Base-by-base conservation (phyloP, 75 land plant species). In the Cupressus sempervirens region DNA sequence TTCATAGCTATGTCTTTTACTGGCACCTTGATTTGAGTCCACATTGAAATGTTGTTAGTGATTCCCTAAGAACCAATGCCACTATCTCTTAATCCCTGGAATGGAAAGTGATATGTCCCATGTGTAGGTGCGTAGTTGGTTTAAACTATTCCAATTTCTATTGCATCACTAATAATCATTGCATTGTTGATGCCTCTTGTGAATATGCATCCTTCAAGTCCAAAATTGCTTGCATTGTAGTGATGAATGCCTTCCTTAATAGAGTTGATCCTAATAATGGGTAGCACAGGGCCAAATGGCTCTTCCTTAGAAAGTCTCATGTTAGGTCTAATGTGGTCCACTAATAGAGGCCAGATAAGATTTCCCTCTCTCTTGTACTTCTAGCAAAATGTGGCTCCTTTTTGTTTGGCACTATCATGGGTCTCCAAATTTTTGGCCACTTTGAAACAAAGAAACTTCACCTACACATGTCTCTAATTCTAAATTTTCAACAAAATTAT, bases 261-360 rank as follows among this genome's bases (percentile, higher is more conserved):
- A 26, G 95, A 87, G 43, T 32, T 90, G 77, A 96, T 94, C 86
- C 98, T 91, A 40, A 96, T 89, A 26, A 96, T 95, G 3, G 98
- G 98, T 84, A 96, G 50, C 14, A 96, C 95, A 4, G 98, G 98
- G 1, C 98, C 98, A 85, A 96, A 96, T 5, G 98, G 98, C 76
- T 96, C 98, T 84, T 96, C 98, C 96, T 95, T 93, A 3, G 98
- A 96, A 76, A 96, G 92, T 83, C 98, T 84, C 98, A 96, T 96
- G 70, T 96, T 97, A 26, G 96, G 97, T 56, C 92, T 85, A 20
- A 96, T 97, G 84, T 96, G 89, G 82, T 96, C 98, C 48, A 96
- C 81, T 76, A 96, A 88, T 84, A 96, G 84, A 7, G 98, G 98
- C 95, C 96, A 95, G 2, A 96, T 96, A 36, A 96, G 95, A 84